Conservation (phyloP, 2,329 filamentous ascomycete genomes). For the Alternaria gansuensis region DNA sequence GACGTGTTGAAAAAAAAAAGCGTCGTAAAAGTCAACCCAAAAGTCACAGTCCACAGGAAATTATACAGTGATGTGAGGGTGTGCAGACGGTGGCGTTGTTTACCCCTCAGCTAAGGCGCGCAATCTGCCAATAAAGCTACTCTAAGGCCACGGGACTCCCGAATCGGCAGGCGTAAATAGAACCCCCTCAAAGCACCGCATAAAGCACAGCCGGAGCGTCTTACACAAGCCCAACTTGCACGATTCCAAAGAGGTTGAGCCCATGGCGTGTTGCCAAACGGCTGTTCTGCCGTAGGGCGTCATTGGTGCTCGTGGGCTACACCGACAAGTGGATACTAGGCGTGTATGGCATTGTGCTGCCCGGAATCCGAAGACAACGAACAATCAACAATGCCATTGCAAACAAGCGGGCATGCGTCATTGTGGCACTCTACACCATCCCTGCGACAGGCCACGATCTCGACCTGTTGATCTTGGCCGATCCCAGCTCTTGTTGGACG, state of each 20-base stretch:
- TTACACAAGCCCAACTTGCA: constrained; percentile 4
- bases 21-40: neutral
- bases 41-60: neutral
- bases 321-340: constrained; percentile 7
- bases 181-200: constrained; percentile 29
- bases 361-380: constrained; percentile 9
- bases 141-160: constrained; percentile 21
- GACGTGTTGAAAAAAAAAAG: neutral
- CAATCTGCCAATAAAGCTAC: constrained; percentile 10
- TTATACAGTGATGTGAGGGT: constrained; percentile 4
- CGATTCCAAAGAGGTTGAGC: constrained; percentile 12
- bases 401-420: constrained; percentile 7
- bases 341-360: constrained; percentile 15
- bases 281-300: constrained; percentile 14
- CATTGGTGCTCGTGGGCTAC: constrained; percentile 18
- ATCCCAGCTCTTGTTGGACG: constrained; percentile 21
- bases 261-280: constrained; percentile 20
- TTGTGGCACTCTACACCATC: constrained; percentile 6
- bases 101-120: constrained; percentile 17
- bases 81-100: constrained; percentile 19
- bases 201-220: constrained; percentile 13
- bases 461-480: constrained; percentile 29
- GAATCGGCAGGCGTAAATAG: constrained; percentile 30
- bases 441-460: constrained; percentile 25
- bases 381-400: constrained; percentile 14